Evolutionary conservation across 2,329 filamentous ascomycete genomes (phyloP), one percentile per base, ranked within the genome.

Genomic region (Penicillium sp.): DNA sequence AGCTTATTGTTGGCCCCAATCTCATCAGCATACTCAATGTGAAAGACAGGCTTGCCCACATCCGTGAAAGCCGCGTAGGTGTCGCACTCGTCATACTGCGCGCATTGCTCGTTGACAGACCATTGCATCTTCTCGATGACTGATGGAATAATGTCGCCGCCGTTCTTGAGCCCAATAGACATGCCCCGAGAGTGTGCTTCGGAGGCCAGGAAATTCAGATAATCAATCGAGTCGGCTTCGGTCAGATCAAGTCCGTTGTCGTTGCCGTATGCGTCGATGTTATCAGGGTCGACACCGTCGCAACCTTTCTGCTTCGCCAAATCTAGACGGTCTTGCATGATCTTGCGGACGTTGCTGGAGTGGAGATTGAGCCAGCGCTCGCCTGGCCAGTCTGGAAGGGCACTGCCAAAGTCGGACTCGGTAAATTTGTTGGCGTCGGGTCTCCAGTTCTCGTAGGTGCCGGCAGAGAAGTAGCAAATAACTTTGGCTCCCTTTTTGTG

Each of bases 391-490:
- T 84, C 87, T 11, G 85, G 79, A 5, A 91, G 75, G 4, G 74
- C 73, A 4, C 81, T 79, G 19, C 88, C 89, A 41, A 86, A 70
- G 63, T 90, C 88, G 0, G 74, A 70, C 1, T 78, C 61, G 10
- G 76, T 69, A 67, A 90, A 91, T 6, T 83, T 66, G 35, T 68
- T 70, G n/a, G 80, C 79, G 69, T 91, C 89, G 1, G 80, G 73
- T 4, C 89, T 81, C 77, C 82, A 85, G 53, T 85, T 70, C 72
- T 92, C 89, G 66, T 83, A 90, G 11, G 84, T 87, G 1, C 89
- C 89, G 0, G 87, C 88, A 51, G 85, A 88, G 76, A 91, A 91
- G 75, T 92, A 92, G 78, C 89, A 92, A 58, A 91, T 87, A 52
- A 90, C 84, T 61, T 83, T 86, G 68, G 84, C 84, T 10, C 82